A percentile compares a stretch with the other conserved stretches of the same genome.
These are phyloP conservation scores for Jatropha multifida DNA, from an alignment of 441 rosid genomes.

Conservation along the genomic window DNA sequence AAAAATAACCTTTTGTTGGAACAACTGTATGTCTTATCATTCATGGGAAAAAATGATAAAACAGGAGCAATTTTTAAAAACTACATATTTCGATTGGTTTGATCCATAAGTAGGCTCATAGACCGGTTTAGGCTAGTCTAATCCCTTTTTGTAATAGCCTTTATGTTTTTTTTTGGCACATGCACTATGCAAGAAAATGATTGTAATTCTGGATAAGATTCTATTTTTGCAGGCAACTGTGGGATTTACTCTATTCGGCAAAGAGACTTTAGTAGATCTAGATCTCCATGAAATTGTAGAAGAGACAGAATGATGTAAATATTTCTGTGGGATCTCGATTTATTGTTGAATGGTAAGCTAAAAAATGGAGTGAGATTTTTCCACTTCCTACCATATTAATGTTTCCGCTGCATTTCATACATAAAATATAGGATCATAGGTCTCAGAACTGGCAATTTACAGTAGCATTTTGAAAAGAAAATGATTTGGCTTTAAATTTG, in stretches of 20 bases:
- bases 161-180: background rate
- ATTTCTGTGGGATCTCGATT: background rate
- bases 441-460: background rate
- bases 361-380: conserved; percentile 3
- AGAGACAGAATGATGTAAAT: conserved; percentile 34
- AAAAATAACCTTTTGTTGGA: too few relatives aligned
- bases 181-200: conserved; percentile 1
- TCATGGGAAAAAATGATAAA: too few relatives aligned
- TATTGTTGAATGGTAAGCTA: conserved; percentile 19
- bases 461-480: background rate
- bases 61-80: too few relatives aligned
- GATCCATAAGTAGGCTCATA: too few relatives aligned
- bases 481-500: background rate
- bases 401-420: background rate
- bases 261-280: conserved; percentile 75
- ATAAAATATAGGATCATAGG: background rate
- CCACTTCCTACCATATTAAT: background rate
- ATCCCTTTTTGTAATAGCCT: background rate
- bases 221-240: conserved; percentile 74
- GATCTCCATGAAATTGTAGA: conserved; percentile 70
- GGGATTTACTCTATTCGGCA: conserved; percentile 72
- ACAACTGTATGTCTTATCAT: too few relatives aligned
- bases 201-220: background rate
- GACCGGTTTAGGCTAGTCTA: too few relatives aligned
- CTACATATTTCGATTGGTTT: too few relatives aligned